Evolutionary conservation across 2,329 filamentous ascomycete species (phyloP).

Genomic region (Aspergillus arachidicola): DNA sequence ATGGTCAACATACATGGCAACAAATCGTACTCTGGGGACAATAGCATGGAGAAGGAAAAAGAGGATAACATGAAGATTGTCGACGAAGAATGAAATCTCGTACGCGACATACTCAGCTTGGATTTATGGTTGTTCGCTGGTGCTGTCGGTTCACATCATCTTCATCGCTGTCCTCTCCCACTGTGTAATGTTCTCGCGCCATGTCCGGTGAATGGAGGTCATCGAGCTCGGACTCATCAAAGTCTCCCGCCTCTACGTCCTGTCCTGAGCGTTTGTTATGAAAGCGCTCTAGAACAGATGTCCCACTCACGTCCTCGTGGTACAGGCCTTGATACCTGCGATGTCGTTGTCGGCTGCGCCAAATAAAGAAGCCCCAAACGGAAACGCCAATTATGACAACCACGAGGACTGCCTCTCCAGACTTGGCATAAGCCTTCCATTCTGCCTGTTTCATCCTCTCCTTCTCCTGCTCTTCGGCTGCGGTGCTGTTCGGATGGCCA

Average conservation of each 20-base stretch:
- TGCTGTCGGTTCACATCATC: conserved; percentile 28
- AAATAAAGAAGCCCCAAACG: conserved; percentile 73
- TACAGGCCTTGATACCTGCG: conserved; percentile 48
- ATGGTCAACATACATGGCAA: conserved; percentile 5
- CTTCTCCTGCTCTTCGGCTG: conserved; percentile 67
- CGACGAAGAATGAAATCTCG: conserved; percentile 9
- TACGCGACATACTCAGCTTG: conserved; percentile 9
- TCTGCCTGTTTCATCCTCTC: conserved; percentile 80
- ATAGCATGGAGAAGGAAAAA: conserved; percentile 1
- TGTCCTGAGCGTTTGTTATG: conserved; percentile 42
- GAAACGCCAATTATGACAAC: conserved; percentile 74
- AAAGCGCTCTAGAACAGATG: conserved; percentile 53
- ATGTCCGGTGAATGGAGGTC: conserved; percentile 48
- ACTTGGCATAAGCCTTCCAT: conserved; percentile 86
- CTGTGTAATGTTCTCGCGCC: conserved; percentile 47
- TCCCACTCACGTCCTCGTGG: conserved; percentile 43
- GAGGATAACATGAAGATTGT: conserved; percentile 10
- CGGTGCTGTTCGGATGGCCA: conserved; percentile 69
- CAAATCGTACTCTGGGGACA: background rate
- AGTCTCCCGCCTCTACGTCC: conserved; percentile 65
- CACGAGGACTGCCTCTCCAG: conserved; percentile 80
- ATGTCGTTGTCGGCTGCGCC: conserved; percentile 56
- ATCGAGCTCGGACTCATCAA: conserved; percentile 64
- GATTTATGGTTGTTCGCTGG: conserved; percentile 13
- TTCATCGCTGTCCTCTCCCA: conserved; percentile 51